Base-by-base conservation (phyloP, 306 rosid species). In the Mimosa bimucronata region DNA sequence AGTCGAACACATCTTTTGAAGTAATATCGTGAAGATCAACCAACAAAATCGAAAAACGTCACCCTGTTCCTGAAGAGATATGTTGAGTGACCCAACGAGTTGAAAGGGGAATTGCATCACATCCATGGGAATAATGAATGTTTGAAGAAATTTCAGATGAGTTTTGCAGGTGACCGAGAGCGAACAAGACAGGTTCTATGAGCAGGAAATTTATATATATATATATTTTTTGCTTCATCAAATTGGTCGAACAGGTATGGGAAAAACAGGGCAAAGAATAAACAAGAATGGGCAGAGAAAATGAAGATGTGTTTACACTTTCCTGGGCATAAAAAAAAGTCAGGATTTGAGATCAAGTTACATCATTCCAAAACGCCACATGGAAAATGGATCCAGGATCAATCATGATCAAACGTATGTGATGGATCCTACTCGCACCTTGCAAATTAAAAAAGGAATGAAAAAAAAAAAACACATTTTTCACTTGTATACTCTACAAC, bases 1-100 rank as follows among this genome's bases (percentile, higher is more conserved):
- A 71, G 64, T 29, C 58, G 44, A 71, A 40, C 40, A 28, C 72
- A 34, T 38, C 7, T 23, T 23, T 11, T 38, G 73, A 55, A 71
- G 73, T 45, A 79, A 79, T 19, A 76, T 72, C 84, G 76, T 61
- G 57, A 34, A 68, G 80, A 38, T 74, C 21, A 55, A 71, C 52
- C 11, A 9, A n/a, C 74, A 30, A 79, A 78, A 74, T 64, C 3
- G 57, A 57, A 9, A 60, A 55, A n/a, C n/a, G n/a, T n/a, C n/a
- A n/a, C n/a, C n/a, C n/a, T n/a, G n/a, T n/a, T n/a, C n/a, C n/a
- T n/a, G n/a, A n/a, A n/a, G n/a, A n/a, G n/a, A n/a, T 55, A 73
- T 31, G 71, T 28, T 34, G 55, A 66, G 68, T 64, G 19, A 67
- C 5, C 12, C 21, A 26, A 31, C 21, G 11, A 71, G 66, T 60